These are phyloP conservation scores for Linnemannia zychae DNA, from an alignment of 192 early-diverging fungal species.

Conservation along the genomic window DNA sequence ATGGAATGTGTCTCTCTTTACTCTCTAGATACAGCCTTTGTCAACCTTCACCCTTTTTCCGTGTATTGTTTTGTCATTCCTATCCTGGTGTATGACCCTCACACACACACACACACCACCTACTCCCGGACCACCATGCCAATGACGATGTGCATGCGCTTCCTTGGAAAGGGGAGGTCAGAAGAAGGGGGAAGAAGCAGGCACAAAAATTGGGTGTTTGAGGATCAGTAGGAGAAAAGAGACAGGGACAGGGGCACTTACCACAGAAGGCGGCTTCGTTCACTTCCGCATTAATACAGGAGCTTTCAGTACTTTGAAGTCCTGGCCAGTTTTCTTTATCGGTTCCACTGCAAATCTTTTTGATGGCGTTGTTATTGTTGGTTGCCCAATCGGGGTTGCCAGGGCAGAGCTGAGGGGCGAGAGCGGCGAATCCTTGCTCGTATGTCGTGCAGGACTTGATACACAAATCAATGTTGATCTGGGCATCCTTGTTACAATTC, in stretches of 20 bases:
- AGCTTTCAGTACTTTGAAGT: slow-evolving; percentile 2
- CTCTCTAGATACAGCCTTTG: not conserved
- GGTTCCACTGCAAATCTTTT: slow-evolving; percentile 12
- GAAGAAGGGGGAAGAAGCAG: not conserved
- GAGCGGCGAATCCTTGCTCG: slow-evolving; percentile 5
- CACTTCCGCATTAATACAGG: slow-evolving; percentile 25
- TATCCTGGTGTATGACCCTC: not conserved
- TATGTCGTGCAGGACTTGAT: slow-evolving; percentile 30
- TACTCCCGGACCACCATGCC: not conserved
- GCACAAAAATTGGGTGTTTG: too few relatives aligned
- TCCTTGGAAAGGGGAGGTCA: not conserved
- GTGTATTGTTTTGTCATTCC: not conserved
- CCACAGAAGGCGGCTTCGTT: slow-evolving; percentile 41
- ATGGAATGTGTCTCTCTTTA: not conserved
- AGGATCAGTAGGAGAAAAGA: not conserved
- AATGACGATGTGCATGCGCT: not conserved
- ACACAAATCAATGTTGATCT: slow-evolving; percentile 19
- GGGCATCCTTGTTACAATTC: not conserved
- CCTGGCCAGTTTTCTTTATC: not conserved
- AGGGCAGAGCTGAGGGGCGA: slow-evolving; percentile 22
- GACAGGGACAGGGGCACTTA: slow-evolving; percentile 14
- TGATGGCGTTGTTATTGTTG: not conserved
- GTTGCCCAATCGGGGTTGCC: not conserved
- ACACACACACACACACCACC: not conserved
- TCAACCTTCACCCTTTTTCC: not conserved